Base-by-base conservation (phyloP, 768 basidiomycete genomes). In the Royoungia palumana region DNA sequence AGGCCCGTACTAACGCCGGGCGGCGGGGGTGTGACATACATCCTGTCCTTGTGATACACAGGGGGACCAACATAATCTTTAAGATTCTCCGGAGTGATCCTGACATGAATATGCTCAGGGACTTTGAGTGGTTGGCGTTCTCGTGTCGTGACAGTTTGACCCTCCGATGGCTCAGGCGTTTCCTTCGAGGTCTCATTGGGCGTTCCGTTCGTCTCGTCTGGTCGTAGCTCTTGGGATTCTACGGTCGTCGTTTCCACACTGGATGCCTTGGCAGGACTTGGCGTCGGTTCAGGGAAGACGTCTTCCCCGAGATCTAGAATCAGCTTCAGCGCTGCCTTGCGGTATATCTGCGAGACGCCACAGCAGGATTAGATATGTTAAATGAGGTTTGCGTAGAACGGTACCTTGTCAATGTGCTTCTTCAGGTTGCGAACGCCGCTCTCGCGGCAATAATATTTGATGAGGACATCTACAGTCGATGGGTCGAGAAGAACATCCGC, bases 41-140 rank as follows among this genome's bases (percentile, higher is more conserved):
- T 80, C 51, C 95, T 71, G 60, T 98, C 95, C 69, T 91, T 91
- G 68, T 97, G 91, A 66, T 96, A 98, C 38, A 96, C 76, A 7
- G 90, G 90, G 13, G 95, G 94, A 0, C 96, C 96, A 30, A 99
- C 94, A 56, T 97, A 99, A 50, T 95, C 94, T 69, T 94, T 91
- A 59, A 99, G 65, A 55, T 91, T 95, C 32, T 92, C 90, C 0
- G 85, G 79, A 0, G 85, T 87, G 61, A 99, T 91, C 34, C 75
- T 74, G 14, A 99, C 78, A 63, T 86, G 85, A 0, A 98, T 86
- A 6, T 76, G 70, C 6, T 79, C 74, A 0, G 95, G 96, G 6
- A 99, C 81, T 34, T 76, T 73, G 64, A 98, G 75, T 3, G 95
- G 92, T 62, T 87, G 72, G 35, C 91, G 83, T 40, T 87, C 78